Evolutionary conservation across 345 rosid genomes (phyloP), one percentile per base, ranked within the genome.

Genomic region (Hibiscus tridactylites): DNA sequence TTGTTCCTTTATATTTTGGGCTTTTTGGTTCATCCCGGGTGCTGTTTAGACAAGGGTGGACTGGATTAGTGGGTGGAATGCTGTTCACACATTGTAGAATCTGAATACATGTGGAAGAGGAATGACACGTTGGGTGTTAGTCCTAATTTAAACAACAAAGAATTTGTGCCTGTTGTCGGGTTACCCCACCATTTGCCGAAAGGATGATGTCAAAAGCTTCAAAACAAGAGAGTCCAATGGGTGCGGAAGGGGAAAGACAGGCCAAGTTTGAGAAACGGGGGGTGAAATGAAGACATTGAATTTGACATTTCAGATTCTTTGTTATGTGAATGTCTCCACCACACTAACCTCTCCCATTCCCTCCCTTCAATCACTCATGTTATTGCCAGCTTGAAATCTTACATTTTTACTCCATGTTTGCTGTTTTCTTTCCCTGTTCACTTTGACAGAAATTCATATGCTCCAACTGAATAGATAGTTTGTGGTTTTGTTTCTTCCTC

Each of bases 291-390:
- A 78, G 79, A 74, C 84, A 73, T 57, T 87, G 86, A 82, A 62
- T 59, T 81, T 81, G 92, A 88, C 88, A 82, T 83, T 84, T 88
- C 90, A 81, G 88, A 88, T 88, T 88, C 92, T 86, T 47, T 65
- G 68, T 87, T 84, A 85, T 88, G 61, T 56, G 29, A 21, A 8
- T 39, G 42, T n/a, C 61, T 31, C 72, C 65, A 39, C 75, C 50
- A 46, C 69, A 15, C 54, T 17, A 24, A 37, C 29, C 52, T 9
- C 10, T 46, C 50, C 58, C n/a, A 68, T 33, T 65, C 4, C 37
- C 37, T n/a, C n/a, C n/a, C n/a, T n/a, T n/a, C n/a, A n/a, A n/a
- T n/a, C n/a, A n/a, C n/a, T n/a, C n/a, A n/a, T n/a, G n/a, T n/a
- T n/a, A n/a, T n/a, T 77, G 60, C 80, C 83, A 83, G 75, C 76